Evolutionary conservation across 768 basidiomycete species (phyloP).

Genomic region (Podaxis rugospora): DNA sequence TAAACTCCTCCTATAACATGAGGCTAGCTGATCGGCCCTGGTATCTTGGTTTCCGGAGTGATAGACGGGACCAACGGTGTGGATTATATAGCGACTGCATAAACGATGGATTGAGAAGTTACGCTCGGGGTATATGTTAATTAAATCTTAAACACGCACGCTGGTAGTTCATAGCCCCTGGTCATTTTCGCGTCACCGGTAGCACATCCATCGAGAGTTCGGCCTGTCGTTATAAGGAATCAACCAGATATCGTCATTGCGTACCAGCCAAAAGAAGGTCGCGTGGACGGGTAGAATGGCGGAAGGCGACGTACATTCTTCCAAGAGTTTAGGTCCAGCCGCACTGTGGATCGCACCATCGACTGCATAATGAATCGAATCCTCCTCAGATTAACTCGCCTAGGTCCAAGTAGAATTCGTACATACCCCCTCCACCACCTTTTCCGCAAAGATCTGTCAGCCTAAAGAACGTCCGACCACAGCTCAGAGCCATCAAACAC

Average conservation of each 20-base stretch:
- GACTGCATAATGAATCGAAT: constrained; percentile 34
- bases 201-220: constrained; percentile 57
- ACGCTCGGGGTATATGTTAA: background rate
- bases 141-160: constrained; percentile 42
- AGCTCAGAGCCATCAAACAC: constrained; percentile 16
- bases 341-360: constrained; percentile 81
- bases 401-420: background rate
- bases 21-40: constrained; percentile 52
- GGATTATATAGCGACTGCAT: constrained; percentile 65
- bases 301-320: constrained; percentile 55
- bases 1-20: constrained; percentile 66
- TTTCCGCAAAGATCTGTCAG: constrained; percentile 21
- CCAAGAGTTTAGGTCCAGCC: constrained; percentile 58
- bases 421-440: constrained; percentile 74
- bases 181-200: constrained; percentile 81
- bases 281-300: background rate
- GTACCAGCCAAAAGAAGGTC: background rate
- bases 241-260: background rate
- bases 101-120: background rate
- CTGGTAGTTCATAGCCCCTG: constrained; percentile 67
- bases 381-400: background rate
- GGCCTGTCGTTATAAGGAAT: constrained; percentile 37
- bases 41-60: constrained; percentile 31
- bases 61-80: constrained; percentile 79
- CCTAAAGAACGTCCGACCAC: background rate